Evolutionary conservation across 208 protist genomes (phyloP), one percentile per base, ranked within the genome.

Genomic region (Phytomonas sp.): DNA sequence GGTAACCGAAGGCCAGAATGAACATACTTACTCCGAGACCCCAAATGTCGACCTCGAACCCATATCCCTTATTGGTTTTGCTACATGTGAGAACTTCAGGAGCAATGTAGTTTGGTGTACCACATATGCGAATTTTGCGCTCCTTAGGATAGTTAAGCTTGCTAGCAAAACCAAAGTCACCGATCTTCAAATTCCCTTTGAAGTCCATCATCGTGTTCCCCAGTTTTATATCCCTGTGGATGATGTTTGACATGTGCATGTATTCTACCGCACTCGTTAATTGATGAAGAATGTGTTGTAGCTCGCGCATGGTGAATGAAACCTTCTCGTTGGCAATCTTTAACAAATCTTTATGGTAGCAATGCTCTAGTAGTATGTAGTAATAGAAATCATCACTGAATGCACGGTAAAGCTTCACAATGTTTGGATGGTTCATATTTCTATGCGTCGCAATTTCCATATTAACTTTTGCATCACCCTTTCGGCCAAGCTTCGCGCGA

Each of bases 61-160:
- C 93, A 79, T 98, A 97, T 0, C 88, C 86, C 23, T 62, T 20
- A 20, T 77, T 73, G 43, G 71, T 77, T 31, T 89, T 79, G 4
- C 81, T 79, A 53, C 15, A 67, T 15, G 65, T 61, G 15, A 91
- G 56, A 56, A 92, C 77, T 68, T 99, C 97, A 20, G 96, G 96
- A 13, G 97, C 97, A 32, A 98, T 96, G 82, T 98, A 99, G 82
- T 98, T 98, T 23, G 97, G 96, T 33, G 97, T 98, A 4, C 97
- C 97, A 78, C 97, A 98, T 28, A 90, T 82, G 26, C 92, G 97
- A 60, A 74, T 78, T 61, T 93, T 86, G 59, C 82, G 65, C 46
- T 76, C 79, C 31, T 60, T 71, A 51, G 68, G 31, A 0, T 66
- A 74, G 63, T 46, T 26, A 32, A 81, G 61, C 28, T 80, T 68